Percentiles rank a stretch among this genome's conserved stretches.
These are phyloP conservation scores for Geotrichum cucujoidarum DNA, from an alignment of 1,139 yeast genomes.

Conservation along the genomic window DNA sequence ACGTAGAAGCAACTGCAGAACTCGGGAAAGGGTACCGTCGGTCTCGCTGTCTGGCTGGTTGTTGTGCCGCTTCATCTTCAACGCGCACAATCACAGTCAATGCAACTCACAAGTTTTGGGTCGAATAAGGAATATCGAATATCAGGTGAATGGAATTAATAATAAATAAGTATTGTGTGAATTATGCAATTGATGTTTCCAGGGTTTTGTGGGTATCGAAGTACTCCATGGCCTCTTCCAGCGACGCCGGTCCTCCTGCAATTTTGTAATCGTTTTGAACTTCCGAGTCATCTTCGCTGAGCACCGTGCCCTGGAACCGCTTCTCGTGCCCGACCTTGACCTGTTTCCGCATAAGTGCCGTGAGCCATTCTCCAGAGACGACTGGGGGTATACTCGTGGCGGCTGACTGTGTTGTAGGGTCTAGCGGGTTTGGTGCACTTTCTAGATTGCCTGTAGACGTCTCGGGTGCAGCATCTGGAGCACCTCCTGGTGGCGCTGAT, in stretches of 20 bases:
- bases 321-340: conserved; percentile 37
- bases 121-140: neutral
- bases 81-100: no score
- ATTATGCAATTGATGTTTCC: neutral
- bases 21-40: no score
- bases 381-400: neutral
- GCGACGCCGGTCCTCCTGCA: conserved; percentile 27
- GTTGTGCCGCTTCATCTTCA: no score
- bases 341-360: conserved; percentile 35
- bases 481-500: neutral
- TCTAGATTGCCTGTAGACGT: neutral
- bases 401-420: neutral
- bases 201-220: neutral
- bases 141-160: neutral
- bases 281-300: conserved; percentile 23
- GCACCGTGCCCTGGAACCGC: conserved; percentile 35
- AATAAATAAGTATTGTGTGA: neutral
- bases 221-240: conserved; percentile 20
- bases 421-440: neutral
- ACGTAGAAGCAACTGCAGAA: no score
- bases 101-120: no score
- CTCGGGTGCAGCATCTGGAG: neutral
- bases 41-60: no score
- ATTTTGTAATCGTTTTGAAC: conserved; percentile 22
- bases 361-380: conserved; percentile 34